phyloP scores from a whole-genome alignment of 305 asterid species.

The Rubia balearica region DNA sequence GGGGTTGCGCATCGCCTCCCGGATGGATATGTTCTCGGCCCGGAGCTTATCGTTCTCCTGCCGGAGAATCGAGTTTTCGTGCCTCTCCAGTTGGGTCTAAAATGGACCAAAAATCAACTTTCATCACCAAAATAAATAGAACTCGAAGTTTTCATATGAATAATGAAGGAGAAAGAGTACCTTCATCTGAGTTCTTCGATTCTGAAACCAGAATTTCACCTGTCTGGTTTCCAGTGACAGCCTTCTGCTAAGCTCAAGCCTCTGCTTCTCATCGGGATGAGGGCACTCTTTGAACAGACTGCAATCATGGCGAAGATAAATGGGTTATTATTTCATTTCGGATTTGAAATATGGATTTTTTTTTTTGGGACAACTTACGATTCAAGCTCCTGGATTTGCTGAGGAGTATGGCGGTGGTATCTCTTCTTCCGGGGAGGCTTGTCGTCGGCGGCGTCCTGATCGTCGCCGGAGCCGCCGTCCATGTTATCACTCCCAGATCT shows the following conservation, averaged over 20 bases:
- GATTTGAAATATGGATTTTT: too few relatives aligned
- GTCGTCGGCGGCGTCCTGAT: slow-evolving; percentile 52
- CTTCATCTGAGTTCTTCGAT: slow-evolving; percentile 94
- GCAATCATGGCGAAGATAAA: background rate
- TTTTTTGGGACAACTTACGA: slow-evolving; percentile 28
- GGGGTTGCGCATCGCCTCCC: slow-evolving; percentile 84
- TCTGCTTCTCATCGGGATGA: slow-evolving; percentile 89
- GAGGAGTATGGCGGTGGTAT: slow-evolving; percentile 98
- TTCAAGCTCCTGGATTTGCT: slow-evolving; percentile 96
- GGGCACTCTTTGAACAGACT: slow-evolving; percentile 91
- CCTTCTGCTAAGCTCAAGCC: slow-evolving; percentile 76
- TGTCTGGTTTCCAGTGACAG: slow-evolving; percentile 76
- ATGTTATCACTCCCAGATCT: too few relatives aligned
- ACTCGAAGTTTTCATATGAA: too few relatives aligned
- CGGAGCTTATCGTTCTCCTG: slow-evolving; percentile 85
- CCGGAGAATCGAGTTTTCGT: slow-evolving; percentile 74
- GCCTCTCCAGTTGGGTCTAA: slow-evolving; percentile 88
- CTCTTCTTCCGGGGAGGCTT: slow-evolving; percentile 73
- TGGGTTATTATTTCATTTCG: too few relatives aligned
- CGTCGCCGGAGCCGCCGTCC: too few relatives aligned
- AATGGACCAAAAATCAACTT: background rate
- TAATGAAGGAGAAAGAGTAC: slow-evolving; percentile 21
- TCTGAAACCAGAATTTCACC: slow-evolving; percentile 94
- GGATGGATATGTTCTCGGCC: slow-evolving; percentile 69
- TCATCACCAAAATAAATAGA: too few relatives aligned